Base-by-base conservation (phyloP, 129 eudicot species). In the Ambrosia trifida region DNA sequence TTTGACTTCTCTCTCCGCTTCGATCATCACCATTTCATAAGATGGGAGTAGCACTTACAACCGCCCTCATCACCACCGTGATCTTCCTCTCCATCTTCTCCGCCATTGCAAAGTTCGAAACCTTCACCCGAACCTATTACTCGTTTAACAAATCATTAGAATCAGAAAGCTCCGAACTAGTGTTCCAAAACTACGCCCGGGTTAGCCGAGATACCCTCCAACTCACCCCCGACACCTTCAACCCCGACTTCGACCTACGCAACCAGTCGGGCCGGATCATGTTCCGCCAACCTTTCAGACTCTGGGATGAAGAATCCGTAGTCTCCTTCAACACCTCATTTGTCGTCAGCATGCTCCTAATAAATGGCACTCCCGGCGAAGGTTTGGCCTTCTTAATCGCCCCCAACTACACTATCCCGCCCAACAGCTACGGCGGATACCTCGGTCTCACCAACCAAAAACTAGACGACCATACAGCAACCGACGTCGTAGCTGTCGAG, bases 251-350 rank as follows among this genome's bases (percentile, higher is more conserved):
- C 41, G 0, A 4, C 16, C 36, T 62, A 20, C 3, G 11, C 0
- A 75, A 83, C 72, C 53, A 13, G 20, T 70, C 95, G 2, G 97
- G 97, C 3, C 59, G 95, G 6, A 50, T 88, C 18, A 74, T 88
- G 9, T 64, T 77, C 50, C 52, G 45, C 0, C 17, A 9, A 0
- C 49, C 33, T 0, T 91, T 91, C 78, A 78, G 72, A 43, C 85
- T 91, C 0, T 88, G 83, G 85, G 75, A 82, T 6, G 81, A 67
- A 2, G 61, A 31, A 7, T 19, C 17, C 41, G 68, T 82, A 0
- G 93, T 93, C 0, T 91, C 97, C 0, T 91, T 91, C 72, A 81
- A 57, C 56, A 63, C 97, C 1, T 78, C 89, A 0, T 91, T 91
- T 46, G 79, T 84, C 0, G 44, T 91, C 10, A 91, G 86, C 58